phyloP scores from a whole-genome alignment of 2,329 filamentous ascomycete genomes.

The Colletotrichum sp. region DNA sequence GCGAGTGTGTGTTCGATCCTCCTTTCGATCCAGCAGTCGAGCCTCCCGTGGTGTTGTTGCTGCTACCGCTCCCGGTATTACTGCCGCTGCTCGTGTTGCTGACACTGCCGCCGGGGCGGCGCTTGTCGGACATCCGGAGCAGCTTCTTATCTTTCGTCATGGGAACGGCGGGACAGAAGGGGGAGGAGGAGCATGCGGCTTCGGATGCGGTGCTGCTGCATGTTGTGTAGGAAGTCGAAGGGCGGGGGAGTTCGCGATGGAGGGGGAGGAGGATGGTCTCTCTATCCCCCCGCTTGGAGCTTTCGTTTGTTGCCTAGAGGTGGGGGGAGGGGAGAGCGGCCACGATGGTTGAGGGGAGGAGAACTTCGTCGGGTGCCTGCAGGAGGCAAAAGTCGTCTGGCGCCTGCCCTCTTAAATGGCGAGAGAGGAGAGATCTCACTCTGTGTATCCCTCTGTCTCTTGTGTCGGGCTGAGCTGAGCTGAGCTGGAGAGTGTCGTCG shows the following conservation, averaged over 20 bases:
- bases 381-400: neutral
- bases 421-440: neutral
- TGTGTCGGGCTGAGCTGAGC: neutral
- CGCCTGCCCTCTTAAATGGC: neutral
- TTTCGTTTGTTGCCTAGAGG: neutral
- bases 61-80: slow-evolving; percentile 30
- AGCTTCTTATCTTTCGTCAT: slow-evolving; percentile 26
- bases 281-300: neutral
- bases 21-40: neutral
- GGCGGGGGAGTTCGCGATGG: neutral
- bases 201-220: slow-evolving; percentile 14
- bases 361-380: neutral
- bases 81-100: slow-evolving; percentile 22
- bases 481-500: neutral
- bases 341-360: neutral
- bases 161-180: slow-evolving; percentile 1
- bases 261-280: neutral
- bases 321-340: neutral
- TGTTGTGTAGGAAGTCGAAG: slow-evolving; percentile 7
- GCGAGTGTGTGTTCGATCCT: slow-evolving; percentile 27
- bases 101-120: slow-evolving; percentile 36
- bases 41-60: neutral
- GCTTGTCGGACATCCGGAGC: slow-evolving; percentile 41
- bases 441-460: neutral
- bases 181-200: neutral